Evolutionary conservation across 2,329 filamentous ascomycete genomes (phyloP).

Genomic region (Gaeumannomyces tritici): DNA sequence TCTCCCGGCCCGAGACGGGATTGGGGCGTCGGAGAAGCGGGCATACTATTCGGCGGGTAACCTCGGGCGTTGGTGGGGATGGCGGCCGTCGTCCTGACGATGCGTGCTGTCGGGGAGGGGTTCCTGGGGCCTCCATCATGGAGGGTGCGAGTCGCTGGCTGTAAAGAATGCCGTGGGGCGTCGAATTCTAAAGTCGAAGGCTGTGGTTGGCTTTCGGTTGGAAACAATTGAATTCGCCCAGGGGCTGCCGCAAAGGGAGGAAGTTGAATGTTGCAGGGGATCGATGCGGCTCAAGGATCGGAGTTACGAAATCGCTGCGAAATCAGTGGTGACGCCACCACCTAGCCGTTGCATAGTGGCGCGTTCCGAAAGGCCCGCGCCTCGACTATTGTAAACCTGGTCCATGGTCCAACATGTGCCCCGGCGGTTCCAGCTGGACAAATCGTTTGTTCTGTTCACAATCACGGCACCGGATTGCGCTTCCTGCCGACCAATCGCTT

Average conservation of each 20-base stretch:
- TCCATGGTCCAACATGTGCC: no score
- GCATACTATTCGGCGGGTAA: constrained; percentile 44
- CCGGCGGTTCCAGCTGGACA: no score
- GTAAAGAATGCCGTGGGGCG: background rate
- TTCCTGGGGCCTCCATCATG: constrained; percentile 36
- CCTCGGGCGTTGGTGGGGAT: constrained; percentile 44
- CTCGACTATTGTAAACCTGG: no score
- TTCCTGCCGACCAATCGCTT: background rate
- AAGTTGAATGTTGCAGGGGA: background rate
- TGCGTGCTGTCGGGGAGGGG: constrained; percentile 28
- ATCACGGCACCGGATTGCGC: background rate
- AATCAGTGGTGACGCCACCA: background rate
- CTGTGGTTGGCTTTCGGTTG: no score
- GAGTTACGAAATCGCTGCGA: background rate
- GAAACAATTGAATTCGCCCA: no score
- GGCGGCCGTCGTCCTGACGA: constrained; percentile 14
- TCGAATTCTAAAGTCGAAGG: no score
- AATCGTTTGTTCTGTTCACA: background rate
- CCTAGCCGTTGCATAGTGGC: no score
- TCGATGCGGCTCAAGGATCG: background rate
- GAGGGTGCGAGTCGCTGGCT: background rate
- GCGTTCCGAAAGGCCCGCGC: background rate
- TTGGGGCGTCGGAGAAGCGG: background rate
- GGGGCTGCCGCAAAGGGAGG: no score
- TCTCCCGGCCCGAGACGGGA: background rate